Conservation (phyloP, 2,329 filamentous ascomycete species). For the Ascosphaera acerosa region DNA sequence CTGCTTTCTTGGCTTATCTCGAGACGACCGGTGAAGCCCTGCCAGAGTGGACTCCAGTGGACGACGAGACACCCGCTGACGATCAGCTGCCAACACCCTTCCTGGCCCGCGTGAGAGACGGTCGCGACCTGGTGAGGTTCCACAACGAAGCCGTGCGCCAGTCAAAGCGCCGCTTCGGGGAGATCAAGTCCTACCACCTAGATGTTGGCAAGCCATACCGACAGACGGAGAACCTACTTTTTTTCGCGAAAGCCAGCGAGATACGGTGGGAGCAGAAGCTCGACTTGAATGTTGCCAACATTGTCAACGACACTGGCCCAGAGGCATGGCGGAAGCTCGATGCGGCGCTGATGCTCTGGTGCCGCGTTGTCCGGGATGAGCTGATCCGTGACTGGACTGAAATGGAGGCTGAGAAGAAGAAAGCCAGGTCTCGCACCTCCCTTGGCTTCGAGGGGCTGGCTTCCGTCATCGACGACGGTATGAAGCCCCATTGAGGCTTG, state of each 20-base stretch:
- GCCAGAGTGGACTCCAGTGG: constrained; percentile 40
- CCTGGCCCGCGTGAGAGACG: constrained; percentile 47
- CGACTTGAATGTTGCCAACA: constrained; percentile 58
- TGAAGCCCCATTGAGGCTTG: no score
- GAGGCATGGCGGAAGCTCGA: constrained; percentile 62
- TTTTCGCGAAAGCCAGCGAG: constrained; percentile 90
- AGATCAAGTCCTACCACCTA: constrained; percentile 72
- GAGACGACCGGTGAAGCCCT: constrained; percentile 28
- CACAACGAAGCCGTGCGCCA: constrained; percentile 76
- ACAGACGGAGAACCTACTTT: constrained; percentile 75
- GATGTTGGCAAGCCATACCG: constrained; percentile 90
- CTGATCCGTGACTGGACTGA: constrained; percentile 45
- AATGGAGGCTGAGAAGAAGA: constrained; percentile 1
- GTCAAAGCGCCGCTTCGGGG: constrained; percentile 65
- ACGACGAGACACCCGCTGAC: constrained; percentile 11
- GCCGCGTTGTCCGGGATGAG: constrained; percentile 56
- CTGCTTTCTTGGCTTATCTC: constrained; percentile 58
- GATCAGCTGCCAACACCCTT: constrained; percentile 33
- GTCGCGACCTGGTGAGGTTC: constrained; percentile 55
- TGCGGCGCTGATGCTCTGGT: constrained; percentile 60
- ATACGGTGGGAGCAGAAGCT: constrained; percentile 75
- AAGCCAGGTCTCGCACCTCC: neutral
- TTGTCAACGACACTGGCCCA: constrained; percentile 47
- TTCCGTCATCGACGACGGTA: constrained; percentile 1
- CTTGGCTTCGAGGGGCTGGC: neutral